phyloP scores from a whole-genome alignment of 176 grass and related monocot species.

The Saccharum officinarum region DNA sequence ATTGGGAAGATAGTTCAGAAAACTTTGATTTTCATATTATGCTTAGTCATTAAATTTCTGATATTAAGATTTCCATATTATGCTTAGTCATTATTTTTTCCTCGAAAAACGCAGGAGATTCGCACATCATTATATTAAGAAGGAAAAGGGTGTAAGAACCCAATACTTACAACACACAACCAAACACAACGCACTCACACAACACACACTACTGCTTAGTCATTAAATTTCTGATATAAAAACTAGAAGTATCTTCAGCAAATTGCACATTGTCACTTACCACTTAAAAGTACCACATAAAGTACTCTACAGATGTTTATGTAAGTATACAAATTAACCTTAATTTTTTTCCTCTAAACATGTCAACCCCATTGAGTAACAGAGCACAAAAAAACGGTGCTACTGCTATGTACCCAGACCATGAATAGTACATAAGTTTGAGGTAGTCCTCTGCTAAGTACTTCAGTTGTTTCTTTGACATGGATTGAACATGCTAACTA shows the following conservation, averaged over 20 bases:
- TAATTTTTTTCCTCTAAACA: not conserved
- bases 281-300: not conserved
- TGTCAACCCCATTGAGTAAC: not conserved
- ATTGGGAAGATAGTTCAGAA: not conserved
- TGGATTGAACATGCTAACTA: constrained; percentile 7
- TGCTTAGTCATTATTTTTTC: too few relatives aligned
- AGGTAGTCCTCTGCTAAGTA: constrained; percentile 10
- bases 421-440: not conserved
- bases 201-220: not conserved
- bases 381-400: not conserved
- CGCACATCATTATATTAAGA: too few relatives aligned
- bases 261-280: not conserved
- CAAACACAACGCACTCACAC: too few relatives aligned
- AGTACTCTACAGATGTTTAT: not conserved
- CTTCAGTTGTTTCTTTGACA: constrained; percentile 2
- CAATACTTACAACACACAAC: too few relatives aligned
- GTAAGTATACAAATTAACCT: not conserved
- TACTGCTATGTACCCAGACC: not conserved
- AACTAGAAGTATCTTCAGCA: not conserved
- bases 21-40: not conserved
- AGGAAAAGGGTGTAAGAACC: too few relatives aligned
- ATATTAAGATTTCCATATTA: not conserved
- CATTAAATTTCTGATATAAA: not conserved
- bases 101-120: too few relatives aligned
- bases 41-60: not conserved